Conservation (phyloP, 1,284 basidiomycete species). For the Apiotrichum montevideense region DNA sequence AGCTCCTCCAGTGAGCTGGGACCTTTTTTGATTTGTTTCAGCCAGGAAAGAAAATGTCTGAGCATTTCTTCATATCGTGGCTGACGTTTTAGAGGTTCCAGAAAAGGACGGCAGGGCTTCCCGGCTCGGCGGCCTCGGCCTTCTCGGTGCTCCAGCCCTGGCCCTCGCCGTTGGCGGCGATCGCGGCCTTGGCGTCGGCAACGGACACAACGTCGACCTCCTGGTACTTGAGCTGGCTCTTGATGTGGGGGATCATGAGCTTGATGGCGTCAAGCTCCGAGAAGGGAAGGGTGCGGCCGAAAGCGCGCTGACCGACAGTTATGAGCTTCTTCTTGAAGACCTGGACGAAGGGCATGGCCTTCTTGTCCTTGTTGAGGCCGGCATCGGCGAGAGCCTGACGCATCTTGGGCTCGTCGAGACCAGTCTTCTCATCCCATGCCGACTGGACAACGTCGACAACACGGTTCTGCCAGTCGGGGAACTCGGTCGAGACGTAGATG, state of each 20-base stretch:
- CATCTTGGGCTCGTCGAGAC: conserved; percentile 79
- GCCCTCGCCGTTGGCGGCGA: conserved; percentile 29
- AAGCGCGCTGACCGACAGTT: conserved; percentile 66
- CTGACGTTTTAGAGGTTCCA: conserved; percentile 46
- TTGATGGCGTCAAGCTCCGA: conserved; percentile 72
- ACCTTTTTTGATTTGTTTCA: not conserved
- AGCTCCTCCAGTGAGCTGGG: not conserved
- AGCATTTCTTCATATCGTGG: too few species aligned
- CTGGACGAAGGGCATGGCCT: conserved; percentile 90
- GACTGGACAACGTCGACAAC: conserved; percentile 72
- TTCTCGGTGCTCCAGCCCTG: conserved; percentile 49
- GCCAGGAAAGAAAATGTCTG: too few species aligned
- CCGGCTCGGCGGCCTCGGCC: conserved; percentile 77
- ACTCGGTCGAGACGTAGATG: conserved; percentile 81
- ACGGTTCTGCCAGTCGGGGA: conserved; percentile 89
- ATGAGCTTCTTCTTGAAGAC: conserved; percentile 87
- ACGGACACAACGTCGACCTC: conserved; percentile 65
- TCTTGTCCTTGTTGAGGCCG: conserved; percentile 94
- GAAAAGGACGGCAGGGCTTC: conserved; percentile 76
- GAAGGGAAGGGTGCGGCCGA: conserved; percentile 82
- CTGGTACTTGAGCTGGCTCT: conserved; percentile 69
- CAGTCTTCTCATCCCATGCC: conserved; percentile 57
- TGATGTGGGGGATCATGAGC: conserved; percentile 73
- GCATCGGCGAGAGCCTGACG: conserved; percentile 61
- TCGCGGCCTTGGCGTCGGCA: conserved; percentile 55